phyloP scores from a whole-genome alignment of 1,284 basidiomycete genomes.

The Rhodotorula sp. region DNA sequence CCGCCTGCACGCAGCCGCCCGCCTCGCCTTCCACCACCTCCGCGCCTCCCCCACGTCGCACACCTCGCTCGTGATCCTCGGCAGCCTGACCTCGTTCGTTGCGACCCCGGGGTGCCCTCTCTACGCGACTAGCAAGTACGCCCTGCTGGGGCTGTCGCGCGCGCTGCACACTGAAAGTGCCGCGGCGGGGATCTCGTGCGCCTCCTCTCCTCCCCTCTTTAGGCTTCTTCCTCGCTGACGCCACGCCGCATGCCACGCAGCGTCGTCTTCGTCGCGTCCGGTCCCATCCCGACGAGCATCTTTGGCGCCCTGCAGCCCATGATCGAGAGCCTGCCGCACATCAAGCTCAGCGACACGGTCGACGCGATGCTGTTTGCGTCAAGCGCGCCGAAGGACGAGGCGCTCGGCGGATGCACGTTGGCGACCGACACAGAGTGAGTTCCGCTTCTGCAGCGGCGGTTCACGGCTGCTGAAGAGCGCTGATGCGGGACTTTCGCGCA shows the following conservation, averaged over 20 bases:
- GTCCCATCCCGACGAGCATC: conserved; percentile 52
- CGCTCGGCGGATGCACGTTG: conserved; percentile 30
- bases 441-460: conserved; percentile 15
- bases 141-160: conserved; percentile 59
- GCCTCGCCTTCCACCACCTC: conserved; percentile 32
- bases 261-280: conserved; percentile 43
- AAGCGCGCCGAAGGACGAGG: neutral
- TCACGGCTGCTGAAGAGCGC: too few species aligned
- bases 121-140: conserved; percentile 56
- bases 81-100: conserved; percentile 59
- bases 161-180: conserved; percentile 54
- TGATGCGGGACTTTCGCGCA: neutral
- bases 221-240: neutral
- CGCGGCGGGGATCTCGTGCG: conserved; percentile 54
- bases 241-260: conserved; percentile 50
- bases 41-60: conserved; percentile 13
- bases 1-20: conserved; percentile 7
- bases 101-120: conserved; percentile 56
- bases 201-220: conserved; percentile 57
- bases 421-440: conserved; percentile 7
- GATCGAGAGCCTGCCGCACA: conserved; percentile 58
- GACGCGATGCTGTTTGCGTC: conserved; percentile 36
- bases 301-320: conserved; percentile 55
- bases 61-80: conserved; percentile 58
- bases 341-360: conserved; percentile 33